Evolutionary conservation across 2,329 filamentous ascomycete genomes (phyloP).

Genomic region (Colletotrichum navitas): DNA sequence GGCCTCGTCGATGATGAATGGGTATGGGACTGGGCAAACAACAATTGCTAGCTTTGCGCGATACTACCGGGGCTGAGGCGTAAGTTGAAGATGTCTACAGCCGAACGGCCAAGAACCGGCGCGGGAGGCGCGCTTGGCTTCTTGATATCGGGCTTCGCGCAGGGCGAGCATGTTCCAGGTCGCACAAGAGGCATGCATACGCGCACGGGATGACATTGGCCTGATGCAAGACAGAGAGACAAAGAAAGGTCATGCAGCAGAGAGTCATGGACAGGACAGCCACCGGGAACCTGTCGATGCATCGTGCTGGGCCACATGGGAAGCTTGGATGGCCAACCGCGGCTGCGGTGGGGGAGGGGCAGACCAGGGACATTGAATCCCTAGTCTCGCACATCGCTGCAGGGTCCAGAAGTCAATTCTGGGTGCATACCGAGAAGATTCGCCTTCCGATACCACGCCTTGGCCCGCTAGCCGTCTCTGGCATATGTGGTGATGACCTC

Average conservation of each 20-base stretch:
- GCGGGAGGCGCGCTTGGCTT: conserved; percentile 23
- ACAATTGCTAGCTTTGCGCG: not conserved
- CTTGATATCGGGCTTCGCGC: conserved; percentile 23
- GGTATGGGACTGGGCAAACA: not conserved
- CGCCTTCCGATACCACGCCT: not conserved
- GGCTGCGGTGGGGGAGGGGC: conserved; percentile 16
- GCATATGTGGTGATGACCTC: not conserved
- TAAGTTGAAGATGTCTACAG: not conserved
- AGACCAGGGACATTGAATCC: not conserved
- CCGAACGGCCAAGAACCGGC: not conserved
- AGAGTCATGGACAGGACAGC: conserved; percentile 1
- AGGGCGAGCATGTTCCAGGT: not conserved
- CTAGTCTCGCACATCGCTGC: conserved; percentile 13
- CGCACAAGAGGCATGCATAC: not conserved
- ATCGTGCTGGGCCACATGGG: conserved; percentile 38
- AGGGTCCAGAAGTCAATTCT: conserved; percentile 33
- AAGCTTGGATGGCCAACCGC: conserved; percentile 28
- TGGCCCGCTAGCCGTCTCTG: not conserved
- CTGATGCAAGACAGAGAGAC: not conserved
- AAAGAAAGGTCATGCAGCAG: conserved; percentile 18
- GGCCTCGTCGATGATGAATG: not conserved
- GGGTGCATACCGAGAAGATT: not conserved
- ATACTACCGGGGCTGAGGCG: not conserved
- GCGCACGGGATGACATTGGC: not conserved
- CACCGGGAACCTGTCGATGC: conserved; percentile 28